Base-by-base conservation (phyloP, 257 asterid genomes). In the Cruciata laevipes region DNA sequence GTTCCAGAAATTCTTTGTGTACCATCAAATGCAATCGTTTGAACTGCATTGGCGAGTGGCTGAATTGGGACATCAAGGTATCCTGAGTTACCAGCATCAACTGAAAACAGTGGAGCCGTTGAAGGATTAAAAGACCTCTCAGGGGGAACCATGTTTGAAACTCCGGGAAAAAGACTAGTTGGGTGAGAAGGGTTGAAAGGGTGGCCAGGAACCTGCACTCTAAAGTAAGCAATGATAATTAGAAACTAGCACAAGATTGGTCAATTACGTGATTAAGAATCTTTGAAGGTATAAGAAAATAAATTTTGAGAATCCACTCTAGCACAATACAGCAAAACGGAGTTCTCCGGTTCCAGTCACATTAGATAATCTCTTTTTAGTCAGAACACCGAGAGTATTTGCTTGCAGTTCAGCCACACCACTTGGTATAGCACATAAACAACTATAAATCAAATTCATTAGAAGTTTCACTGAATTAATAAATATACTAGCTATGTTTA, bases 121-220 rank as follows among this genome's bases (percentile, higher is more conserved):
- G 63, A 76, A 76, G 64, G 67, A 80, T 73, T 61, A 52, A 56
- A 63, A 59, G 74, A 73, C 31, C 75, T 81, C 57, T 71, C 78
- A 57, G 65, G 82, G 63, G 66, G 69, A 51, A 69, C 24, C 74
- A 78, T 75, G 56, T 80, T 82, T 56, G 78, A 30, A 63, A 71
- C 74, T 52, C 76, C 79, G 44, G 75, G 51, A 59, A 69, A 67
- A 61, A 57, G 69, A 65, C 60, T 63, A 33, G 52, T 66, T 59
- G 81, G 77, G 62, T 71, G 78, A 75, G 80, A 76, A 69, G 77
- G 73, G 77, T 69, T 73, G 60, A 83, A 73, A 74, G 83, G 38
- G 65, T 56, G 66, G 73, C 62, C 32, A 40, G 72, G 74, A 67
- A 80, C 83, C 81, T 73, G 86, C 71, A 80, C 65, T 74, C 97